Evolutionary conservation across 2,329 filamentous ascomycete species (phyloP), one percentile per base, ranked within the genome.

Genomic region (Cordyceps sp.): DNA sequence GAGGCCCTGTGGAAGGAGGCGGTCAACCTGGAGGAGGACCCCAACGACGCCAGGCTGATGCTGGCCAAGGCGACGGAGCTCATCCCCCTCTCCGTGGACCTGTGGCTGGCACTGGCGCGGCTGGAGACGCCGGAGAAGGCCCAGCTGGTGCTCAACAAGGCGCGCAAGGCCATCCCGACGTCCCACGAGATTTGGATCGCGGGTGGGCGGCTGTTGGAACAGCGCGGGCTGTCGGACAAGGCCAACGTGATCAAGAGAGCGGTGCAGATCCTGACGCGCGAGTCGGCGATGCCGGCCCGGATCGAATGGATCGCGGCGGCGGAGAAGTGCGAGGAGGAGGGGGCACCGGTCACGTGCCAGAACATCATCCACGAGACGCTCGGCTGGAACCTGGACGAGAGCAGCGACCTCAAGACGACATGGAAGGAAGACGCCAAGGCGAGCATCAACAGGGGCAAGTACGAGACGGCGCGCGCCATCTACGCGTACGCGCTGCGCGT

Each of bases 1-100:
- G 90, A 96, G 30, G 78, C 82, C 26, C 69, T 98, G n/a, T 98
- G 90, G 90, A 98, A 96, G 51, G 85, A 92, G 50, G 79, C 88
- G 5, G 88, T 98, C 39, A 96, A 96, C 44, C 61, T 96, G 34
- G 90, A 96, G 48, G 88, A 94, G 46, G 79, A 93, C 43, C 72
- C 80, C 0, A 79, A 78, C 20, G 85, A 94, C 58, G 92, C 92
- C 5, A 77, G 78, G 39, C 62, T 98, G 34, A 66, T 98, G 33
- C 70, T 98, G 29, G 86, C 85, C 30, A 94, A 94, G 57, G 92
- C 92, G 1, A 93, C 86, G 1, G 86, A 98, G 45, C 79, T 94
- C 36, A 93, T 98, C 34, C 88, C 88, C 0, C 64, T 92, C 6
- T 93, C 88, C 1, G 78, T 94, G 24, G 92, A 98, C 49, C 61